Base-by-base conservation (phyloP, 176 grass and related monocot genomes). In the Oryza glaberrima region DNA sequence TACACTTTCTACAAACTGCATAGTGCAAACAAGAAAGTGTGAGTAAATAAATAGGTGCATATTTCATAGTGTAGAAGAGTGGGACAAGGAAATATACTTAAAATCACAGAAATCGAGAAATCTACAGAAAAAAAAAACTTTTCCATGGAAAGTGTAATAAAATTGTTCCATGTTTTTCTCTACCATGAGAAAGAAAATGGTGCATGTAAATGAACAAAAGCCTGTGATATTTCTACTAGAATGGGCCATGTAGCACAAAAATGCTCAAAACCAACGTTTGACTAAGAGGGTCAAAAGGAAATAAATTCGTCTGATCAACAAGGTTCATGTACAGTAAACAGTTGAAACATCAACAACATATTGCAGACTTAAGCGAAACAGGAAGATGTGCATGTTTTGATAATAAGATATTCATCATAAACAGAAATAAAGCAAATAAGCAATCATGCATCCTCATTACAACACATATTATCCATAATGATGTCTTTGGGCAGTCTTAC, bases 1-100 rank as follows among this genome's bases (percentile, higher is more conserved):
- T 97, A 86, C 94, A 97, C 81, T 94, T 94, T 74, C 90, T 89
- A 89, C 94, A 97, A 92, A 97, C 94, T 97, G 92, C 45, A 79
- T 32, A 69, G 82, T 75, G 38, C 46, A 89, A 82, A 82, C 43
- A 43, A 78, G 69, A 81, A 76, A 69, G 64, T 20, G 32, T 41
- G 40, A 81, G 49, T 19, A 73, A 73, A 65, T 14, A 32, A 25
- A 87, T 61, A 61, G 54, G 40, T 80, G 69, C 22, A 30, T 17
- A 80, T 61, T 73, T 83, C 83, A 86, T 54, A 48, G 40, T 13
- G 23, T 48, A 67, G 7, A 81, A 36, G 45, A 67, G 3, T 64
- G 25, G 22, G 44, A 44, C 15, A 71, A 61, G 49, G 71, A 11
- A 77, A 19, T 76, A 38, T 36, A 51, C 40, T 68, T 78, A 20